A percentile compares a stretch with the other conserved stretches of the same genome.
Evolutionary conservation across 2,329 filamentous ascomycete species (phyloP).

Genomic region (Verticillium zaregamsianum): DNA sequence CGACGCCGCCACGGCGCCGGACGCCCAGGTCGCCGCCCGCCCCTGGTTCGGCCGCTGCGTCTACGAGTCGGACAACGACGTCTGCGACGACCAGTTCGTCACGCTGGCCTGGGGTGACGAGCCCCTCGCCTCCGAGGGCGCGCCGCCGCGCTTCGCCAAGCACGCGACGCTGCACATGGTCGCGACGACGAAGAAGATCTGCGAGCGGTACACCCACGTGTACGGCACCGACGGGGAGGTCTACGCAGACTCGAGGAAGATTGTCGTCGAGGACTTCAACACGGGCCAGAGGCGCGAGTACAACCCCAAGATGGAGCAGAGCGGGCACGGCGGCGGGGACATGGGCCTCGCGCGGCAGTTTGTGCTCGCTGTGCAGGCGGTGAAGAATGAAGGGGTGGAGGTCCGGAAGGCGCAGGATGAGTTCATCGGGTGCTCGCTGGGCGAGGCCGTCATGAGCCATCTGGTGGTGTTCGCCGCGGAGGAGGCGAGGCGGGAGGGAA

Average conservation of each 20-base stretch:
- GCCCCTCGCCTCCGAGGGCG: constrained; percentile 61
- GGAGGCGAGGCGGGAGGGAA: constrained; percentile 67
- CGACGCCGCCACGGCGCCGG: constrained; percentile 35
- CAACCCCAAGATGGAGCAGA: constrained; percentile 11
- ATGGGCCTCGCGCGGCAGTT: constrained; percentile 71
- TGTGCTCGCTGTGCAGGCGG: constrained; percentile 73
- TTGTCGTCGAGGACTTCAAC: constrained; percentile 61
- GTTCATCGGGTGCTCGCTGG: constrained; percentile 76
- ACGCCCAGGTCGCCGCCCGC: constrained; percentile 40
- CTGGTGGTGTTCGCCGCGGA: constrained; percentile 93
- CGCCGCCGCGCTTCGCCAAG: constrained; percentile 76
- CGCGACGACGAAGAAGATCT: constrained; percentile 82
- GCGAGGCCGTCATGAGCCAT: constrained; percentile 86
- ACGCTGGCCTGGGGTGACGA: constrained; percentile 85
- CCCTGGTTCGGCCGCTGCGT: constrained; percentile 95
- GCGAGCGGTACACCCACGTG: constrained; percentile 77
- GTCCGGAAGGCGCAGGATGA: constrained; percentile 69
- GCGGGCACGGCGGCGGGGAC: constrained; percentile 12
- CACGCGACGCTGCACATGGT: constrained; percentile 92
- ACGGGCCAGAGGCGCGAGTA: constrained; percentile 9
- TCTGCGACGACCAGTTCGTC: constrained; percentile 89
- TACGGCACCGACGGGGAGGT: constrained; percentile 88
- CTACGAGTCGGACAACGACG: constrained; percentile 88
- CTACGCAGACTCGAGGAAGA: constrained; percentile 73
- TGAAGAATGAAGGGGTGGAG: constrained; percentile 65